Evolutionary conservation across 2,329 filamentous ascomycete genomes (phyloP).

Genomic region (Cercospora berteroae): DNA sequence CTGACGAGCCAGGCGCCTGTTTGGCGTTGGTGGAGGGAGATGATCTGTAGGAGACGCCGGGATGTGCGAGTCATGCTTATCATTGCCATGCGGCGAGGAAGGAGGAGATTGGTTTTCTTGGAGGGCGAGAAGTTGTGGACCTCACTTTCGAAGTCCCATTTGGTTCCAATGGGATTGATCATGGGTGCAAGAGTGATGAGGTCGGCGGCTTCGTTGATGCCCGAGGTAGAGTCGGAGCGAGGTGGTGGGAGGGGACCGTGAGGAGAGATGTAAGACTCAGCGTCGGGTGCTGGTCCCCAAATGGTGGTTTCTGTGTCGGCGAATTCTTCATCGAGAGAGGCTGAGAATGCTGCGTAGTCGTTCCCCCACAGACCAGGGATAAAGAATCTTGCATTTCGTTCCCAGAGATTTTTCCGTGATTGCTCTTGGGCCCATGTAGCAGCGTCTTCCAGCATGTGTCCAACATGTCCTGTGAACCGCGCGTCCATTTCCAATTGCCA

Average conservation of each 20-base stretch:
- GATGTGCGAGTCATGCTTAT: slow-evolving; percentile 71
- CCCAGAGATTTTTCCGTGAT: slow-evolving; percentile 68
- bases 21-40: slow-evolving; percentile 8
- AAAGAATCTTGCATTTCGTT: slow-evolving; percentile 68
- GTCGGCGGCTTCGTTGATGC: slow-evolving; percentile 69
- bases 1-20: slow-evolving; percentile 59
- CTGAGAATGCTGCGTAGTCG: slow-evolving; percentile 8
- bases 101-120: slow-evolving; percentile 17
- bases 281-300: slow-evolving; percentile 62
- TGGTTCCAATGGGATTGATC: slow-evolving; percentile 67
- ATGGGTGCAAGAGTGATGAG: slow-evolving; percentile 70
- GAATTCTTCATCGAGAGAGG: slow-evolving; percentile 51
- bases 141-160: slow-evolving; percentile 66
- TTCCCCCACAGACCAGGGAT: slow-evolving; percentile 61
- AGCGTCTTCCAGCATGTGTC: slow-evolving; percentile 47
- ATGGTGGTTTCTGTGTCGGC: slow-evolving; percentile 51
- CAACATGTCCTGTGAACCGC: slow-evolving; percentile 68
- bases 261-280: slow-evolving; percentile 44
- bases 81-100: slow-evolving; percentile 67
- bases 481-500: slow-evolving; percentile 90
- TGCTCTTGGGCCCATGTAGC: slow-evolving; percentile 59
- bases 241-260: slow-evolving; percentile 54
- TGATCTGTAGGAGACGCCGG: slow-evolving; percentile 60
- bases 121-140: slow-evolving; percentile 47
- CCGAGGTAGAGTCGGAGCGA: slow-evolving; percentile 67